Conservation (phyloP, 208 protist species). For the Crithidia expoeki region DNA sequence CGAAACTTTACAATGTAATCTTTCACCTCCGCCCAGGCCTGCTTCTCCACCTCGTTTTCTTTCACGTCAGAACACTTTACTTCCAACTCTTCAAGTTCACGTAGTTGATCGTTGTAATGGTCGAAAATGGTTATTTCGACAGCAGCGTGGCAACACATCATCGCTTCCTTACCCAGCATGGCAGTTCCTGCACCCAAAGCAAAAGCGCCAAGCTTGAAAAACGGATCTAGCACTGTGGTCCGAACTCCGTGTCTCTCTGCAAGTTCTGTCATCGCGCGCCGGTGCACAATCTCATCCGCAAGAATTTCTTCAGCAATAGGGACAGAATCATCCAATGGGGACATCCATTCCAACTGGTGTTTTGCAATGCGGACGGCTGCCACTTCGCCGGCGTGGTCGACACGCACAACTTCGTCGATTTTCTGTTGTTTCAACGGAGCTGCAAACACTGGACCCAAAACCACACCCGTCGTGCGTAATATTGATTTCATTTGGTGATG, state of each 20-base stretch:
- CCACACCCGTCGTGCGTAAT: slow-evolving; percentile 12
- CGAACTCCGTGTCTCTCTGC: slow-evolving; percentile 67
- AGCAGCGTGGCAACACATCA: slow-evolving; percentile 91
- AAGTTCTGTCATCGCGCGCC: slow-evolving; percentile 75
- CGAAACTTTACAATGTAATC: slow-evolving; percentile 79
- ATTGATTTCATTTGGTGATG: slow-evolving; percentile 30
- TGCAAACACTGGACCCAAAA: slow-evolving; percentile 45
- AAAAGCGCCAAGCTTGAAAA: slow-evolving; percentile 79
- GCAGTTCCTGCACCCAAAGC: slow-evolving; percentile 75
- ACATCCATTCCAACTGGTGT: slow-evolving; percentile 83
- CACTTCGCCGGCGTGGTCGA: slow-evolving; percentile 86
- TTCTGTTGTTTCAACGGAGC: slow-evolving; percentile 62
- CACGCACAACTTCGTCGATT: slow-evolving; percentile 80
- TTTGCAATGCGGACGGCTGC: slow-evolving; percentile 79
- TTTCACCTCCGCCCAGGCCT: slow-evolving; percentile 70
- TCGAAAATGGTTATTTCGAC: slow-evolving; percentile 85
- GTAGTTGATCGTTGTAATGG: slow-evolving; percentile 91
- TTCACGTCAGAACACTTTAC: slow-evolving; percentile 8
- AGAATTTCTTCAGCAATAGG: slow-evolving; percentile 83
- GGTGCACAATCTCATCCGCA: slow-evolving; percentile 77
- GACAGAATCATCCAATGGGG: slow-evolving; percentile 64
- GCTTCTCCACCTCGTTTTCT: slow-evolving; percentile 40
- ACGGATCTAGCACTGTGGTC: slow-evolving; percentile 65
- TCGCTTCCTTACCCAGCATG: slow-evolving; percentile 76
- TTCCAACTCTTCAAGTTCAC: slow-evolving; percentile 75